Conservation (phyloP, 441 rosid genomes). For the Omphalea diandra region DNA sequence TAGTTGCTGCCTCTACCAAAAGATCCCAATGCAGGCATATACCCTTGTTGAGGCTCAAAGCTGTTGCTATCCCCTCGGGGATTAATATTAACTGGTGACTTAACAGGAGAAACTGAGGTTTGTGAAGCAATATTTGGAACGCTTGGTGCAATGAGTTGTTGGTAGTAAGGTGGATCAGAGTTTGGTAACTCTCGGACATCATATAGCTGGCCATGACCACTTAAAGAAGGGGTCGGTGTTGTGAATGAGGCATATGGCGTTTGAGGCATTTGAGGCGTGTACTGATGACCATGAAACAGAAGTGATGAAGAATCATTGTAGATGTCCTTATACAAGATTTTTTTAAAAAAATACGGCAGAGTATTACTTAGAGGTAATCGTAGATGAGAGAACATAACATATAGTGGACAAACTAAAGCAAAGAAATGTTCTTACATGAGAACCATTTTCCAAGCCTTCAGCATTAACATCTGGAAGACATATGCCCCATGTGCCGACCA, state of each 20-base stretch:
- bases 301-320: conserved; percentile 35
- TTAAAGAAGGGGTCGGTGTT: conserved; percentile 26
- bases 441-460: conserved; percentile 36
- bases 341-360: conserved; percentile 15
- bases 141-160: conserved; percentile 32
- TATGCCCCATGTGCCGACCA: conserved; percentile 37
- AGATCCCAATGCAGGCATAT: conserved; percentile 26
- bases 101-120: conserved; percentile 34
- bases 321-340: conserved; percentile 37
- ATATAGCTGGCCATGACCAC: conserved; percentile 34
- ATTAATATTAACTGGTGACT: conserved; percentile 36
- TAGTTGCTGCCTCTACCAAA: conserved; percentile 30
- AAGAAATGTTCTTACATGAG: conserved; percentile 43
- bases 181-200: conserved; percentile 32
- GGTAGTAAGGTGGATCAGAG: conserved; percentile 35
- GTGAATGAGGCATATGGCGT: conserved; percentile 32
- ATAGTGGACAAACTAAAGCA: conserved; percentile 12
- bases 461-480: conserved; percentile 33
- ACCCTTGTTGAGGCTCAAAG: conserved; percentile 34
- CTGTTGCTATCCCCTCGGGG: conserved; percentile 34
- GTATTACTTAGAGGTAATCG: neutral
- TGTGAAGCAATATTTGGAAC: conserved; percentile 26
- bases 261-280: conserved; percentile 34
- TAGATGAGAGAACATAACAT: conserved; percentile 19
- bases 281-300: conserved; percentile 38